phyloP scores from a whole-genome alignment of 2,329 filamentous ascomycete genomes.

The Sodiomyces alkalinus region DNA sequence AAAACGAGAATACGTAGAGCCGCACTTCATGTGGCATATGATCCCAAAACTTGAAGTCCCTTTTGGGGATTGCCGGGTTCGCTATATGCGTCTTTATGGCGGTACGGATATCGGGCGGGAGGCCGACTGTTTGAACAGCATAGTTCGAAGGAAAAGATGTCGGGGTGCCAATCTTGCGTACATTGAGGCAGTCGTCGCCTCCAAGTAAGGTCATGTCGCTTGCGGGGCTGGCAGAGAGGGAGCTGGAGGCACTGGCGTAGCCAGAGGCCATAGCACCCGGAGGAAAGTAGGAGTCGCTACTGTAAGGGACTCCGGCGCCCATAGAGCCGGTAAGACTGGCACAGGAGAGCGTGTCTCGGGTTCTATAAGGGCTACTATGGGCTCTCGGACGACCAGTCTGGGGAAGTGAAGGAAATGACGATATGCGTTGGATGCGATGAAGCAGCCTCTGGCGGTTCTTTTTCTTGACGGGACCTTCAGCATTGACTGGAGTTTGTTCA shows the following conservation, averaged over 20 bases:
- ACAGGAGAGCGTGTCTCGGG: conserved; percentile 35
- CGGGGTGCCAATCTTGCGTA: conserved; percentile 35
- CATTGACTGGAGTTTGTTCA: conserved; percentile 11
- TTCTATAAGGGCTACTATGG: conserved; percentile 51
- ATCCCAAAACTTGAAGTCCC: conserved; percentile 54
- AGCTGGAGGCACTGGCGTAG: conserved; percentile 18
- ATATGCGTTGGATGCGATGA: conserved; percentile 63
- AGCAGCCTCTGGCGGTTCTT: conserved; percentile 58
- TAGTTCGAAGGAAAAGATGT: no score
- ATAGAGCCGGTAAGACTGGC: conserved; percentile 31
- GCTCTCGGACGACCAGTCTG: conserved; percentile 49
- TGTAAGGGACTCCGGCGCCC: conserved; percentile 14
- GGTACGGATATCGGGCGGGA: conserved; percentile 43
- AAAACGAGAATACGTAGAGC: conserved; percentile 59
- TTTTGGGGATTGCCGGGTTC: conserved; percentile 7
- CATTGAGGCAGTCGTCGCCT: conserved; percentile 33
- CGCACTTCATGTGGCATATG: conserved; percentile 72
- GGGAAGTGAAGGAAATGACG: conserved; percentile 60
- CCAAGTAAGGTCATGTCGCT: conserved; percentile 24
- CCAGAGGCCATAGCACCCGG: conserved; percentile 13
- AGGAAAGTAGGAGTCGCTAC: conserved; percentile 12
- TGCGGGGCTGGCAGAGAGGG: conserved; percentile 22
- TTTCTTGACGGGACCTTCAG: conserved; percentile 33
- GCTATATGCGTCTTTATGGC: conserved; percentile 4
- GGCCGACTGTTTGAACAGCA: conserved; percentile 30